Conservation (phyloP, 768 basidiomycete species). For the Xanthoconium purpureum region DNA sequence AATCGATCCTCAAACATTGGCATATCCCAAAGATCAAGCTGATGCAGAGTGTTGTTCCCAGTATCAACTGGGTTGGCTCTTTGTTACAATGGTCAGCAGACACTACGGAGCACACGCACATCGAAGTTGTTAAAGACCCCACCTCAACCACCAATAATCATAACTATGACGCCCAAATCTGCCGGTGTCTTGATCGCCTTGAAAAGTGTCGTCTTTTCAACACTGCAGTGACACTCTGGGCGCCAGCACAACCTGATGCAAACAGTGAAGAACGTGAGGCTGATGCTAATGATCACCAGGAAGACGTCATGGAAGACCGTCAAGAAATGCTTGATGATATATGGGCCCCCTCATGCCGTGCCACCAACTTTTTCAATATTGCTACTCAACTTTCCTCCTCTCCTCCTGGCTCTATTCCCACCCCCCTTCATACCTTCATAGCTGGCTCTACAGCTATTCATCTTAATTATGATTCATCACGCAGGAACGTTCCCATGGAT, state of each 20-base stretch:
- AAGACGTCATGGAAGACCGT: not conserved
- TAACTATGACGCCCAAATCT: not conserved
- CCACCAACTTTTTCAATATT: not conserved
- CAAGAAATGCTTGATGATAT: not conserved
- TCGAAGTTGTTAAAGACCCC: not conserved
- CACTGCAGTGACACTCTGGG: not conserved
- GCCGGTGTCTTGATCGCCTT: not conserved
- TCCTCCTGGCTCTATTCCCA: not conserved
- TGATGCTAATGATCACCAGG: too few species aligned
- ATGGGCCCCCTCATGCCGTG: not conserved
- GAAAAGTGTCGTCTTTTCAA: not conserved
- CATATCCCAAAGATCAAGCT: slow-evolving; percentile 36
- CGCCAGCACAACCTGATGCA: not conserved
- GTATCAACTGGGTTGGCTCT: not conserved
- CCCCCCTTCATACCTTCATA: not conserved
- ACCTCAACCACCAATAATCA: not conserved
- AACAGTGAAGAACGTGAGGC: too few species aligned
- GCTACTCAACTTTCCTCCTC: not conserved
- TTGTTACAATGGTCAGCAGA: not conserved
- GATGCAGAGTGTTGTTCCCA: not conserved
- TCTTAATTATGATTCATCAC: not conserved
- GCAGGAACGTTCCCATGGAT: not conserved
- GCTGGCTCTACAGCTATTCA: not conserved
- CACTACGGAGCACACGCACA: too few species aligned
- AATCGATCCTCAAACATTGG: slow-evolving; percentile 32